Evolutionary conservation across 495 filamentous ascomycete genomes (phyloP).

Genomic region (Hyphodiscus hymeniophilus): DNA sequence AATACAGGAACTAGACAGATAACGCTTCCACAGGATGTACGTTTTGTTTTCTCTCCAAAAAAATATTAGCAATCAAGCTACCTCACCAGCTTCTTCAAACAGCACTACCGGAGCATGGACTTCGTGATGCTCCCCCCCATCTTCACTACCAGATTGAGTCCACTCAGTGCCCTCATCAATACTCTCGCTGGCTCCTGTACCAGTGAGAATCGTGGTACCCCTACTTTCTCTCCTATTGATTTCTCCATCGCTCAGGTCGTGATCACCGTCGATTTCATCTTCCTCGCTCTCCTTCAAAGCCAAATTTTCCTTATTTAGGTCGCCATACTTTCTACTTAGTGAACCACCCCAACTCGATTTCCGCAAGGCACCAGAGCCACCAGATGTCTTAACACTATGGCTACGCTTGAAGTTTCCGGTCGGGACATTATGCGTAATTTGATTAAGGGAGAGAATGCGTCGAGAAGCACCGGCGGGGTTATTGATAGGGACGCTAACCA

Average conservation of each 20-base stretch:
- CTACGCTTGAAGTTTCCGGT: slow-evolving; percentile 50
- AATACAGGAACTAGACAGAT: too few relatives aligned
- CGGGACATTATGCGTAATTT: slow-evolving; percentile 71
- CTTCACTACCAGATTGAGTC: slow-evolving; percentile 14
- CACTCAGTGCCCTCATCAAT: slow-evolving; percentile 21
- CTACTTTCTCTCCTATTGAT: slow-evolving; percentile 18
- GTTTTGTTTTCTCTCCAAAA: too few relatives aligned
- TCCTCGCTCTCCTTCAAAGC: slow-evolving; percentile 36
- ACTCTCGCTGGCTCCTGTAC: slow-evolving; percentile 16
- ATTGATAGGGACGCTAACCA: slow-evolving; percentile 37
- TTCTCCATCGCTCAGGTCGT: slow-evolving; percentile 23
- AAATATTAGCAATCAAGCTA: too few relatives aligned
- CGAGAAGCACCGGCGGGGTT: slow-evolving; percentile 38
- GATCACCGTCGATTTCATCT: slow-evolving; percentile 12
- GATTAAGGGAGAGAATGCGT: slow-evolving; percentile 79
- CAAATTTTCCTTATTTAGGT: slow-evolving; percentile 38
- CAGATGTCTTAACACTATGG: slow-evolving; percentile 55
- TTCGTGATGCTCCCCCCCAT: slow-evolving; percentile 15
- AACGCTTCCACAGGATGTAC: too few relatives aligned
- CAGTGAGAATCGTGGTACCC: slow-evolving; percentile 14
- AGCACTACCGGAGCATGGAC: slow-evolving; percentile 9
- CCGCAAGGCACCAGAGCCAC: slow-evolving; percentile 51
- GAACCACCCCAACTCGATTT: slow-evolving; percentile 68
- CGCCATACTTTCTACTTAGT: slow-evolving; percentile 32
- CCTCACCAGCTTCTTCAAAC: slow-evolving; percentile 16